Base-by-base conservation (phyloP, 352 stramenopile genomes). In the Blastocystis sp. region DNA sequence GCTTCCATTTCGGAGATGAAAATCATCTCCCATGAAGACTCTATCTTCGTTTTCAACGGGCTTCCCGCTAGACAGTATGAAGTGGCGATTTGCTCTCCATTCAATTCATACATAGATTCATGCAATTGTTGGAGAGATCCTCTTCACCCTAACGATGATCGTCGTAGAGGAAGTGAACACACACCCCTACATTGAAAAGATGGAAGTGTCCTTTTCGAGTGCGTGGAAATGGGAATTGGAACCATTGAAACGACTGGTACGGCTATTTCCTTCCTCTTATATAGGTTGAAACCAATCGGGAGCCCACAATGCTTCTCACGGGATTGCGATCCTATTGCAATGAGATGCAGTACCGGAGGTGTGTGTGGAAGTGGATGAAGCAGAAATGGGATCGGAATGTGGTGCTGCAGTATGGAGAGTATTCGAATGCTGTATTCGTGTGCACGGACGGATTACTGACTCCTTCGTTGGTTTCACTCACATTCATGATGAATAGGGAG, bases 301-400 rank as follows among this genome's bases (percentile, higher is more conserved):
- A 84, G 43, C 74, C 74, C 6, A 84, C 74, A 21, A 45, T 84
- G 54, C n/a, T 69, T 38, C 74, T 84, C 0, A n/a, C 42, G 10
- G 74, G 74, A n/a, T 34, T 84, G 28, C 74, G 74, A 2, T 84
- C 74, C 3, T 84, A 66, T 68, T 10, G 24, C 19, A 84, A 84
- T 43, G 74, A 84, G 43, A 52, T 84, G 19, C 9, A 69, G 38
- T 84, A 84, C 54, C 45, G 74, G 2, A 9, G 24, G 3, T 17
- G 65, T 57, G 57, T 84, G 9, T 84, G 52, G 52, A 68, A 54
- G 21, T 84, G 74, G 74, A 69, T 84, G 74, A 84, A 84, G 28
- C 52, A 66, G 28, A 68, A 59, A 2, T 84, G 74, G 74, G 57
- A 38, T 69, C 21, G 9, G 19, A 21, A 40, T 43, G 74, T 84